Evolutionary conservation across 495 filamentous ascomycete species (phyloP).

Genomic region (Hyaloscypha finlandica): DNA sequence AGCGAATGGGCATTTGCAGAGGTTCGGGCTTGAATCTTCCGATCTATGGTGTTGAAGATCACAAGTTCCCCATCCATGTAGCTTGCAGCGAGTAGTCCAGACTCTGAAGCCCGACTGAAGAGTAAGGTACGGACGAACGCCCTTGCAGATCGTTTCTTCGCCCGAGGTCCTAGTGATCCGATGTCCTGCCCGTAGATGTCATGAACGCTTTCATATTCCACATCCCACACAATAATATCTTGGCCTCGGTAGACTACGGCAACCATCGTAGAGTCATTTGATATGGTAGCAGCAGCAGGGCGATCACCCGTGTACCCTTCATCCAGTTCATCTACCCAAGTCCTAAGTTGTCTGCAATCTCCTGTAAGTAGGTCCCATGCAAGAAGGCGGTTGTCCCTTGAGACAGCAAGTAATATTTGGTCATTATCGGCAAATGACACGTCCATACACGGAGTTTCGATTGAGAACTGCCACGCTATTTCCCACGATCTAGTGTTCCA

Average conservation of each 20-base stretch:
- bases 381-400: too few species aligned
- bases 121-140: slow-evolving; percentile 21
- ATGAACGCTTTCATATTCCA: slow-evolving; percentile 25
- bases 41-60: not conserved
- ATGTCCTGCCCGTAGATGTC: slow-evolving; percentile 31
- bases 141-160: too few species aligned
- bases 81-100: slow-evolving; percentile 29
- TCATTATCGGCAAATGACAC: too few species aligned
- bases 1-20: slow-evolving; percentile 19
- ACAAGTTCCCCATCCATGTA: slow-evolving; percentile 17
- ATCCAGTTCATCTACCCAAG: slow-evolving; percentile 6
- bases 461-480: too few species aligned
- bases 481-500: too few species aligned
- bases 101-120: slow-evolving; percentile 39
- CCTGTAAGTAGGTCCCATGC: too few species aligned
- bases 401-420: too few species aligned
- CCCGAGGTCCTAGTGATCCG: too few species aligned
- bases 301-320: not conserved
- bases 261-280: slow-evolving; percentile 15
- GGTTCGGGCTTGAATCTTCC: not conserved
- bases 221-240: slow-evolving; percentile 30
- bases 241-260: slow-evolving; percentile 29
- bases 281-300: not conserved
- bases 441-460: too few species aligned
- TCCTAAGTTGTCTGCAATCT: not conserved